These are phyloP conservation scores for Aureobasidium pullulans DNA, from an alignment of 2,329 filamentous ascomycete species.

Conservation along the genomic window DNA sequence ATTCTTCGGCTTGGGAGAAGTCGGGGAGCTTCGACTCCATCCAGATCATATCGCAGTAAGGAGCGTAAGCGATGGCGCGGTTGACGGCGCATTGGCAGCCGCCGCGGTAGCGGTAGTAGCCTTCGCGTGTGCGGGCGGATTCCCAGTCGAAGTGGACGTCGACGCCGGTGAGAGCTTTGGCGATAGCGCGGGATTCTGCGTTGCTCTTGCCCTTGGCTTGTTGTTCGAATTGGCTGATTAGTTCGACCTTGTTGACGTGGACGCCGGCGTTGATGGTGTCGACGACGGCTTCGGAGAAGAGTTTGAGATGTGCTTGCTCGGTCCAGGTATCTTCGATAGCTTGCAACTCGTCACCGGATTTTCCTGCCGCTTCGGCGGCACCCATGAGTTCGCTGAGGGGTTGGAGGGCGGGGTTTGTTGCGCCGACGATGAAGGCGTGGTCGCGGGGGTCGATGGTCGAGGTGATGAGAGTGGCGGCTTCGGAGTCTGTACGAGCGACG, in stretches of 20 bases:
- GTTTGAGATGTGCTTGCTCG: slow-evolving; percentile 68
- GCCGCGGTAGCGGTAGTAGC: slow-evolving; percentile 87
- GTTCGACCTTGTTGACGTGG: slow-evolving; percentile 58
- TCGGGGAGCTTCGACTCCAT: slow-evolving; percentile 99
- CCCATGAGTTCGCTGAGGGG: slow-evolving; percentile 88
- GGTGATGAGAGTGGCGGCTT: slow-evolving; percentile 94
- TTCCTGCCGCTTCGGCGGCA: slow-evolving; percentile 73
- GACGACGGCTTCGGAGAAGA: slow-evolving; percentile 83
- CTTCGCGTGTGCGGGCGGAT: slow-evolving; percentile 82
- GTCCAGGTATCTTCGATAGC: slow-evolving; percentile 88
- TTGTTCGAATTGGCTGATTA: slow-evolving; percentile 60
- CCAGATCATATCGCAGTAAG: slow-evolving; percentile 71
- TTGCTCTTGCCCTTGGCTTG: slow-evolving; percentile 78
- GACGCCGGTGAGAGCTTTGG: slow-evolving; percentile 65
- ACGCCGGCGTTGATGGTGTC: slow-evolving; percentile 68
- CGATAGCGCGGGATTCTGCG: slow-evolving; percentile 69
- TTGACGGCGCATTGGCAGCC: slow-evolving; percentile 88
- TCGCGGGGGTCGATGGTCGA: slow-evolving; percentile 94
- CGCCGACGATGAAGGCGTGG: slow-evolving; percentile 85
- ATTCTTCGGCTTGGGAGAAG: slow-evolving; percentile 83
- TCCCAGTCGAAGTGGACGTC: slow-evolving; percentile 96
- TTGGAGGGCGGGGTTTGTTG: slow-evolving; percentile 76
- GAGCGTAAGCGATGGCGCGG: slow-evolving; percentile 83
- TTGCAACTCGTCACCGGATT: slow-evolving; percentile 73
- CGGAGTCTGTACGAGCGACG: slow-evolving; percentile 90